These are phyloP conservation scores for Oidium heveae DNA, from an alignment of 2,329 filamentous ascomycete genomes.

Conservation along the genomic window DNA sequence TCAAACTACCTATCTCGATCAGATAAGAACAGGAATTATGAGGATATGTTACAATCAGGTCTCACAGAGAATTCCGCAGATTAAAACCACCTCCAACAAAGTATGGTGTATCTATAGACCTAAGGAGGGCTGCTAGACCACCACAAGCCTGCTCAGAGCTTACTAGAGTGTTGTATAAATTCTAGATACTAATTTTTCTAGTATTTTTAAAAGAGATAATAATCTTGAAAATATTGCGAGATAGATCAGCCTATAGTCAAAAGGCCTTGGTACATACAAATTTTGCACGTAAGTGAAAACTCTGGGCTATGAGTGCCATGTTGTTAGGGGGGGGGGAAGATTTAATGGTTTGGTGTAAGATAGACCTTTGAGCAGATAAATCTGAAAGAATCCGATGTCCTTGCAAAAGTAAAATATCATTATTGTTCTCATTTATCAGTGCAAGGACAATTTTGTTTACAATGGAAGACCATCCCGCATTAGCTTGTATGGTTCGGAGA, in stretches of 20 bases:
- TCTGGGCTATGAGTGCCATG: background rate
- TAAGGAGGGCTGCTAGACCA: background rate
- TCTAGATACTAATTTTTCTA: background rate
- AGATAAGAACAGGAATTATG: too few species aligned
- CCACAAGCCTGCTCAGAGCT: background rate
- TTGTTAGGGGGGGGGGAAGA: background rate
- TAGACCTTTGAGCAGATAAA: background rate
- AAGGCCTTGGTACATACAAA: background rate
- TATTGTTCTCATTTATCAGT: background rate
- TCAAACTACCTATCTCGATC: too few species aligned
- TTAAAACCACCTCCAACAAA: background rate
- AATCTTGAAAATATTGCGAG: background rate
- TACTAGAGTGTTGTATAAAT: background rate
- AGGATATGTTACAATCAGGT: too few species aligned
- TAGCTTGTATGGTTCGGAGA: background rate
- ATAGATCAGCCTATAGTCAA: background rate
- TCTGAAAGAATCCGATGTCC: background rate
- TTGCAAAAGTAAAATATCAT: background rate
- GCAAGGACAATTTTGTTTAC: background rate
- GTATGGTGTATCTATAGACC: background rate
- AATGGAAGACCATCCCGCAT: background rate
- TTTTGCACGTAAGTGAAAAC: background rate
- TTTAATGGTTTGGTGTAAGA: background rate
- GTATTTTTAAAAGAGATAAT: background rate
- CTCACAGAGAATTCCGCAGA: background rate